Conservation (phyloP, 441 rosid genomes). For the Bruguiera hainesii region DNA sequence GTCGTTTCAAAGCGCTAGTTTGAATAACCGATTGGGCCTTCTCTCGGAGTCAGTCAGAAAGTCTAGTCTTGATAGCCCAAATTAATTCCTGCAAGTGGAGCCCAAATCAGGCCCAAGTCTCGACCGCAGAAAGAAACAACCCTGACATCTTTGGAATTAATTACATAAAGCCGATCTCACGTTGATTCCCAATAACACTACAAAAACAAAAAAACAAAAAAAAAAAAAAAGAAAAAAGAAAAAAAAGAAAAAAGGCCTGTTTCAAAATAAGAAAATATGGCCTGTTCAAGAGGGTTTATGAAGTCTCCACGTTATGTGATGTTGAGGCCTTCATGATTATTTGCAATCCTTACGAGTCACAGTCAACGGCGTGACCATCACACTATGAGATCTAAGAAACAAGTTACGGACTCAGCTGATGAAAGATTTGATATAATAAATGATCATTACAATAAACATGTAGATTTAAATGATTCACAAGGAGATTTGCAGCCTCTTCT, state of each 20-base stretch:
- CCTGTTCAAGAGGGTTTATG: constrained; percentile 44
- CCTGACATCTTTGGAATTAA: no score
- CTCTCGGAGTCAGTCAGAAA: no score
- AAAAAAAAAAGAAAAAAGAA: no score
- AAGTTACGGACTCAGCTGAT: constrained; percentile 5
- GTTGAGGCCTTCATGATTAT: constrained; percentile 44
- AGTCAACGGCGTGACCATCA: constrained; percentile 41
- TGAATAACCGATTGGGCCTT: no score
- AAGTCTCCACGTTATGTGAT: constrained; percentile 48
- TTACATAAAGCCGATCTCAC: constrained; percentile 20
- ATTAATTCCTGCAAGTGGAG: no score
- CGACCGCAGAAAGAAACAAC: no score
- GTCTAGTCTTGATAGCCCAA: no score
- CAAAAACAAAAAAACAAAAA: constrained; percentile 9
- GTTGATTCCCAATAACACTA: constrained; percentile 34
- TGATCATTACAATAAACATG: neutral
- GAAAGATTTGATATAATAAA: constrained; percentile 3
- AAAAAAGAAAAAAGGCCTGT: constrained; percentile 24
- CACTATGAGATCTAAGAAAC: neutral
- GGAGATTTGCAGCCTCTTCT: neutral
- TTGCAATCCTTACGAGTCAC: constrained; percentile 31
- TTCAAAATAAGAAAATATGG: constrained; percentile 52
- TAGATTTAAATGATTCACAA: neutral
- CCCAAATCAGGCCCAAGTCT: no score
- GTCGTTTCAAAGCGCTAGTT: no score